Percentiles rank a stretch among this genome's conserved stretches.
Evolutionary conservation across 148 eudicot genomes (phyloP).

Genomic region (Selenicereus undatus): DNA sequence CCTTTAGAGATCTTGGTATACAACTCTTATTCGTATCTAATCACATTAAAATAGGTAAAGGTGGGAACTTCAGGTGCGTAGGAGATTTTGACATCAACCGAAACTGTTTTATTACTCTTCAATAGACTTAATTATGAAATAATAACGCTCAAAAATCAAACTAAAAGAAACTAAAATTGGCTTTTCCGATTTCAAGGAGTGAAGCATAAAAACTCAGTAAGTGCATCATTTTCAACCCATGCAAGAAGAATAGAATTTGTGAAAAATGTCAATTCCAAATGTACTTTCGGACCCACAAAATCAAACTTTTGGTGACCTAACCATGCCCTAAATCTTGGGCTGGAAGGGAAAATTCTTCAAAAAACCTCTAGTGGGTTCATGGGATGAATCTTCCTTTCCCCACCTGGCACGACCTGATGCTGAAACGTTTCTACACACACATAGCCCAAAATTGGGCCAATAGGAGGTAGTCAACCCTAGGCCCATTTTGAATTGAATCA

Average conservation of each 20-base stretch:
- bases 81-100: no score
- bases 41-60: no score
- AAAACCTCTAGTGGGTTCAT: not conserved
- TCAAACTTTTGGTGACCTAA: constrained; percentile 17
- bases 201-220: not conserved
- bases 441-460: constrained; percentile 13
- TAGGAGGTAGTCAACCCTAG: constrained; percentile 17
- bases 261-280: not conserved
- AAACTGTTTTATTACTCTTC: not conserved
- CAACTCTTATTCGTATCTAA: no score
- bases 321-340: constrained; percentile 1
- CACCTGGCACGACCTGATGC: constrained; percentile 9
- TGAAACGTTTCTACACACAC: not conserved
- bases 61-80: no score
- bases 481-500: constrained; percentile 13
- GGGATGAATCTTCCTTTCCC: not conserved
- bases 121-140: not conserved
- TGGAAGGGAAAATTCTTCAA: not conserved
- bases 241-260: not conserved
- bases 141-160: no score
- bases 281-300: constrained; percentile 16
- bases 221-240: not conserved
- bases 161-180: not conserved
- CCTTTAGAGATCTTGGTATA: no score
- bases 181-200: constrained; percentile 3